Conservation (phyloP, 2,329 filamentous ascomycete genomes). For the Trichoderma sp. region DNA sequence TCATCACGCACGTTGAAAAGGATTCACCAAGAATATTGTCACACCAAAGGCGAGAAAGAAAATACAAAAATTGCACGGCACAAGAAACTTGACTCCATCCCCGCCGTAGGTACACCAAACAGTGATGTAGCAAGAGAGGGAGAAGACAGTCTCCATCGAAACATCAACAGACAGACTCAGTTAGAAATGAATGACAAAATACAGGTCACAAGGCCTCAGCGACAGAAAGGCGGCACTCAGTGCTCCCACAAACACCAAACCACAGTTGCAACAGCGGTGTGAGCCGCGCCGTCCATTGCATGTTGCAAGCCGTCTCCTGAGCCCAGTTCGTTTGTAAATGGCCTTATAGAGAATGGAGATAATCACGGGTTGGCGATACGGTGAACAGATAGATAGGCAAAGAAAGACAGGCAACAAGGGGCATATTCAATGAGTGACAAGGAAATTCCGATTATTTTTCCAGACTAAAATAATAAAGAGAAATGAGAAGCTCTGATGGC, state of each 20-base stretch:
- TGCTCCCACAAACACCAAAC: not conserved
- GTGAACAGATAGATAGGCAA: not conserved
- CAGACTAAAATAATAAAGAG: not conserved
- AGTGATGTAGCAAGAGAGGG: not conserved
- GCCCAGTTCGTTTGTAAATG: not conserved
- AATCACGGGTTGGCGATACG: not conserved
- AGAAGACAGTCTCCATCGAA: not conserved
- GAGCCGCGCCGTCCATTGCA: not conserved
- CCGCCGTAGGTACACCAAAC: not conserved
- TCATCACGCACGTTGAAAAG: not conserved
- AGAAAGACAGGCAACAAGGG: not conserved
- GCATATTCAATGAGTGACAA: not conserved
- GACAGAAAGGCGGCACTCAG: not conserved
- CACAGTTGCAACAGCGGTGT: not conserved
- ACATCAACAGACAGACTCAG: too few species aligned
- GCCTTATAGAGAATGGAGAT: too few species aligned
- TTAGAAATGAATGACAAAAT: not conserved
- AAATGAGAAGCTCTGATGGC: not conserved
- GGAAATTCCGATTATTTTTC: not conserved
- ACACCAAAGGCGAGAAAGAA: not conserved
- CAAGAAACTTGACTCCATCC: not conserved
- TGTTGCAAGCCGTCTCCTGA: constrained; percentile 6
- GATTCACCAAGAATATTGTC: not conserved
- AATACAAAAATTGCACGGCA: not conserved
- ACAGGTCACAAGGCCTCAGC: not conserved